A percentile compares a stretch with the other conserved stretches of the same genome.
These are phyloP conservation scores for Euphorbia celastroides DNA, from an alignment of 441 rosid genomes.

Conservation along the genomic window DNA sequence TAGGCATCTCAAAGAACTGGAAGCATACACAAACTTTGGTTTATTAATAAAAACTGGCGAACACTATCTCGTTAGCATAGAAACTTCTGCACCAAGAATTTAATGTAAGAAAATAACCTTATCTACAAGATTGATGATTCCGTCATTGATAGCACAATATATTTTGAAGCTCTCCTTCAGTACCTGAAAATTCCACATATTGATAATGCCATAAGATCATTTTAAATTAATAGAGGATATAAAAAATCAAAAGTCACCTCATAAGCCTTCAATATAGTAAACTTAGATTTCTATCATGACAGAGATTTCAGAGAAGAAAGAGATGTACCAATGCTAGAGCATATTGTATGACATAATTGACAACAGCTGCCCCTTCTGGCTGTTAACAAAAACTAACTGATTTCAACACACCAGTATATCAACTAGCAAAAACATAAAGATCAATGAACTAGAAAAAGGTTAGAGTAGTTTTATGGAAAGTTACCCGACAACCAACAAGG, in stretches of 20 bases:
- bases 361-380: conserved; percentile 97
- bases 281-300: not conserved
- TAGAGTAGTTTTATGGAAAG: conserved; percentile 10
- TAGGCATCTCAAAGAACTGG: conserved; percentile 99
- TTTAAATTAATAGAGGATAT: not conserved
- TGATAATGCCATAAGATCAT: conserved; percentile 13
- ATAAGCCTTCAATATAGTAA: not conserved
- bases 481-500: conserved; percentile 93
- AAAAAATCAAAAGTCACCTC: conserved; percentile 1
- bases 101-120: conserved; percentile 50
- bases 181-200: conserved; percentile 48
- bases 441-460: conserved; percentile 4
- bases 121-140: conserved; percentile 97
- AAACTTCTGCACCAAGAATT: conserved; percentile 2
- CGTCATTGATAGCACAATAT: conserved; percentile 91
- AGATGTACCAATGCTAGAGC: conserved; percentile 85
- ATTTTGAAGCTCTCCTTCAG: conserved; percentile 96
- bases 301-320: conserved; percentile 12
- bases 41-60: conserved; percentile 4
- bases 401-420: conserved; percentile 10
- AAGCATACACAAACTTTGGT: conserved; percentile 21
- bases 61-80: not conserved
- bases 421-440: conserved; percentile 6
- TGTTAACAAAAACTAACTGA: conserved; percentile 34
- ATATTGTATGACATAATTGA: conserved; percentile 84